Percentiles rank a stretch among this genome's conserved stretches.
phyloP scores from a whole-genome alignment of 495 filamentous ascomycete genomes.

The Podospora didyma region DNA sequence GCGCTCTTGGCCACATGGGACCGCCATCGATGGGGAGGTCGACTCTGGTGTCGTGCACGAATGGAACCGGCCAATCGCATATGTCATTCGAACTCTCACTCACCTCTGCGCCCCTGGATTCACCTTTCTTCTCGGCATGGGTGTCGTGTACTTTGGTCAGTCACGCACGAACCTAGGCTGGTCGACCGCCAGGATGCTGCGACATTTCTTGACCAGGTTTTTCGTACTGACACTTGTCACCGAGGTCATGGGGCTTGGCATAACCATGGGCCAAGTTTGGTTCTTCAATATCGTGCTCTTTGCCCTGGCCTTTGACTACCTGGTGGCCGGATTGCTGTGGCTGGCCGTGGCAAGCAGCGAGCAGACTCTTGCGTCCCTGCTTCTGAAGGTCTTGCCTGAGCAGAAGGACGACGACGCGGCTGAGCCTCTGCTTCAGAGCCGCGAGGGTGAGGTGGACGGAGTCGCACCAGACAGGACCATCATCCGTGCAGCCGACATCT shows the following conservation, averaged over 20 bases:
- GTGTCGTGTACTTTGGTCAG: slow-evolving; percentile 29
- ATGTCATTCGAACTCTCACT: slow-evolving; percentile 24
- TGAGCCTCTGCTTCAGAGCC: slow-evolving; percentile 17
- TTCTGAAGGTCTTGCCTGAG: slow-evolving; percentile 18
- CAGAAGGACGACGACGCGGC: slow-evolving; percentile 16
- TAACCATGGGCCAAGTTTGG: slow-evolving; percentile 21
- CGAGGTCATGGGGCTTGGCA: slow-evolving; percentile 9
- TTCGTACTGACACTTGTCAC: slow-evolving; percentile 23
- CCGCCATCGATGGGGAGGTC: slow-evolving; percentile 19
- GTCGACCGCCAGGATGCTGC: slow-evolving; percentile 18
- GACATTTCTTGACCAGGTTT: slow-evolving; percentile 26
- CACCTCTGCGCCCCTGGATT: slow-evolving; percentile 36
- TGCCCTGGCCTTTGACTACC: slow-evolving; percentile 29
- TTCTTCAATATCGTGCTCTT: slow-evolving; percentile 33
- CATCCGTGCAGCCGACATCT: slow-evolving; percentile 22
- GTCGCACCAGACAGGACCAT: slow-evolving; percentile 20
- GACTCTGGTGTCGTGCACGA: slow-evolving; percentile 20
- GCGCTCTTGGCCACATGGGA: slow-evolving; percentile 28
- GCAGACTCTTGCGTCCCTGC: slow-evolving; percentile 9
- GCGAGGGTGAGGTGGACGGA: slow-evolving; percentile 1
- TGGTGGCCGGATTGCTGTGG: slow-evolving; percentile 30
- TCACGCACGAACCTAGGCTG: slow-evolving; percentile 28
- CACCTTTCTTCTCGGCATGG: slow-evolving; percentile 35
- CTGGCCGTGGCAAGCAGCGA: slow-evolving; percentile 21
- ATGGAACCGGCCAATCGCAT: slow-evolving; percentile 27